Percentiles rank a stretch among this genome's conserved stretches.
These are phyloP conservation scores for Camelina neglecta DNA, from an alignment of 345 rosid genomes.

Conservation along the genomic window DNA sequence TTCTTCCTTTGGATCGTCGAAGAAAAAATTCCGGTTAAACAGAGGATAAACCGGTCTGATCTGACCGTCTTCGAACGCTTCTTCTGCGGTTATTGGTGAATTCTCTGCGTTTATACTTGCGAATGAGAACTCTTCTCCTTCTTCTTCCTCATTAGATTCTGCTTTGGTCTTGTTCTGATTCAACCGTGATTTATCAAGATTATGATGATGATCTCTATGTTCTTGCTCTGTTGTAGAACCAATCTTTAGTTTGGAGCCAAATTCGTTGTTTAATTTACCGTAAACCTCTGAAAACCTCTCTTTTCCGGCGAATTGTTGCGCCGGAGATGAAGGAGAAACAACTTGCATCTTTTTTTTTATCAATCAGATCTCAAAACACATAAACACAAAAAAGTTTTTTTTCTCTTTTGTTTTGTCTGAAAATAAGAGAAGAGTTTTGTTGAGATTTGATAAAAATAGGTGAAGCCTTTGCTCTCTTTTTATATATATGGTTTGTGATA, in stretches of 20 bases:
- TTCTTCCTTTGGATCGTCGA: neutral
- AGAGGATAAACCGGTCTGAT: slow-evolving; percentile 59
- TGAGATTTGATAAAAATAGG: slow-evolving; percentile 37
- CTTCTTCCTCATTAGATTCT: slow-evolving; percentile 31
- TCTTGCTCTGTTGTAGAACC: neutral
- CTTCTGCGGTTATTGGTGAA: slow-evolving; percentile 58
- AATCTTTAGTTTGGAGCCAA: slow-evolving; percentile 31
- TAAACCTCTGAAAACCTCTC: slow-evolving; percentile 33
- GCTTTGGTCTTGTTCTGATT: neutral
- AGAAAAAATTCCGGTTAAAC: slow-evolving; percentile 46
- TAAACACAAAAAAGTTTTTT: slow-evolving; percentile 6
- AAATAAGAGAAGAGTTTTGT: slow-evolving; percentile 13
- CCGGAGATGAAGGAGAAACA: slow-evolving; percentile 37
- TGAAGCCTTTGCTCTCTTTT: slow-evolving; percentile 21
- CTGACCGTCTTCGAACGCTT: slow-evolving; percentile 57
- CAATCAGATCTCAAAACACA: slow-evolving; percentile 4
- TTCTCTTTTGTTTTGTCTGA: neutral
- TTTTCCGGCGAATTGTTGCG: slow-evolving; percentile 15
- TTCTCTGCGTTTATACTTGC: slow-evolving; percentile 43
- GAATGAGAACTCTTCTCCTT: slow-evolving; percentile 56
- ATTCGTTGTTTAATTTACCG: slow-evolving; percentile 23
- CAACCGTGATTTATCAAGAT: slow-evolving; percentile 4
- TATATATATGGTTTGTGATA: slow-evolving; percentile 35
- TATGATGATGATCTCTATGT: neutral
- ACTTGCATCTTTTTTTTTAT: slow-evolving; percentile 40